Base-by-base conservation (phyloP, 2,329 filamentous ascomycete genomes). In the Paracoccidioides brasiliensis region DNA sequence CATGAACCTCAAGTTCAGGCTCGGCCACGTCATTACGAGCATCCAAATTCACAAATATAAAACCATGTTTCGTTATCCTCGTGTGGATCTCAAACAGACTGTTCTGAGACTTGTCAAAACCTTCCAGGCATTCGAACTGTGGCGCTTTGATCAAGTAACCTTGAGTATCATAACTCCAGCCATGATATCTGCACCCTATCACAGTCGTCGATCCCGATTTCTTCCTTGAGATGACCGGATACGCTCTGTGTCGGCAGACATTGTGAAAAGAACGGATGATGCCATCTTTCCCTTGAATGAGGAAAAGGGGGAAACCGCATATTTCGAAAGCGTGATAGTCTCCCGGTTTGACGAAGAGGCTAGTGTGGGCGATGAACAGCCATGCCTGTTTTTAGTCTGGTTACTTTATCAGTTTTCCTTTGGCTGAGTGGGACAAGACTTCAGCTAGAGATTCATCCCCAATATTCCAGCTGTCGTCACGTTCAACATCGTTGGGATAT, bases 191-290 rank as follows among this genome's bases (percentile, higher is more conserved):
- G 71, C 81, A 84, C 0, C 76, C 72, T 41, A 84, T 73, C 40
- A 83, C 75, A 4, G 62, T 73, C 50, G 74, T 74, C 44, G 72
- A 73, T 3, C 81, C 81, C 8, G 73, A 67, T 2, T 77, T 72
- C 45, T 75, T 72, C 3, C 71, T 73, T 7, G 81, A 78, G 7
- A 83, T 75, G 0, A 45, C 32, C 37, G 80, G 78, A 62, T 78
- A 84, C 28, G 81, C 81, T 5, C 81, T 73, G 64, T 83, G 81
- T 1, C 81, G 70, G 67, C 81, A 83, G 40, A 83, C 72, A 62
- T 84, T 83, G 69, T 83, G 81, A 64, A 83, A 83, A 14, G 74
- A 80, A 56, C 80, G 76, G 64, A 83, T 76, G 8, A 72, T 70
- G 14, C 72, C 70, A 28, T 77, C 71, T 52, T 78, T 76, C 56